These are phyloP conservation scores for Schizonepeta tenuifolia DNA, from an alignment of 257 asterid species.

Conservation along the genomic window DNA sequence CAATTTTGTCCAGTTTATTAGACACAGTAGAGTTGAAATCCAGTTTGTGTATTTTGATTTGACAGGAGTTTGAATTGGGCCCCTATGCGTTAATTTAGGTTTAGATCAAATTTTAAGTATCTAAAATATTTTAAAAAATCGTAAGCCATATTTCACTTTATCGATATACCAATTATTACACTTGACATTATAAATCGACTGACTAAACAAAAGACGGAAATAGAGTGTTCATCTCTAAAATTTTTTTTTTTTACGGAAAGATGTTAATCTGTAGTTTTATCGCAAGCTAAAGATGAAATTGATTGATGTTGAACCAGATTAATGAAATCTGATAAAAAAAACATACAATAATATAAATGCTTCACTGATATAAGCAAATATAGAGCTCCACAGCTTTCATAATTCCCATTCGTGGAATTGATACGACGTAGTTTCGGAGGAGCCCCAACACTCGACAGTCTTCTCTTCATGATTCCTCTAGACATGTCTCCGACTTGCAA, in stretches of 20 bases:
- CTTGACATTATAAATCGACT: too few relatives aligned
- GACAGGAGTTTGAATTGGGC: too few relatives aligned
- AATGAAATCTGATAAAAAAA: background rate
- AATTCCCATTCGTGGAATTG: background rate
- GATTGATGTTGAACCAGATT: background rate
- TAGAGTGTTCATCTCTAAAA: background rate
- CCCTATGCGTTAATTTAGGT: too few relatives aligned
- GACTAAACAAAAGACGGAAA: too few relatives aligned
- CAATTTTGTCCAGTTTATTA: background rate
- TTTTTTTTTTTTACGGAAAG: too few relatives aligned
- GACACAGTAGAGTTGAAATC: background rate
- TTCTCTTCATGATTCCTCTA: conserved; percentile 7
- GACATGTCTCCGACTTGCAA: background rate
- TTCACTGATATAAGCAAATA: background rate
- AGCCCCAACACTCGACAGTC: background rate
- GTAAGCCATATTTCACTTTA: too few relatives aligned
- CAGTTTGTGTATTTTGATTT: too few relatives aligned
- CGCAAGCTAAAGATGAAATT: background rate
- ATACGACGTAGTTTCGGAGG: background rate
- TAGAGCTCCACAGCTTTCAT: conserved; percentile 1
- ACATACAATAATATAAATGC: background rate
- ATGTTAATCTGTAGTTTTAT: too few relatives aligned
- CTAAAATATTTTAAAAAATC: too few relatives aligned
- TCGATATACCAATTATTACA: too few relatives aligned
- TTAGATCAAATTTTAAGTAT: background rate